Evolutionary conservation across 352 stramenopile genomes (phyloP), one percentile per base, ranked within the genome.

Genomic region (Stramenopiles sp.): DNA sequence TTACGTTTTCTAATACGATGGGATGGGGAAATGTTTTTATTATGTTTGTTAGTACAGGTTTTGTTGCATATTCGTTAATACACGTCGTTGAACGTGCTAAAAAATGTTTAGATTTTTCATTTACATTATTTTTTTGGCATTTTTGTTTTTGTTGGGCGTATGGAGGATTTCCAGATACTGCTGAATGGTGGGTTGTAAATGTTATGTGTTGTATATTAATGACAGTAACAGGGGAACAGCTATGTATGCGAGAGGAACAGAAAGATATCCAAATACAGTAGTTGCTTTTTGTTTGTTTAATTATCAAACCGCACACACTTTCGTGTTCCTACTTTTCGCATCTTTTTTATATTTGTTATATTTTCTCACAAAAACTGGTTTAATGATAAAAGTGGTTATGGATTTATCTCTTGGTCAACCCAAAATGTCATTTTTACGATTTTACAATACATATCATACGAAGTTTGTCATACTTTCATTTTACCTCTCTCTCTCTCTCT

Each of bases 61-160:
- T 69, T 69, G 53, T 69, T 69, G 20, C 53, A 69, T 69, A 23
- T 69, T 69, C 27, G 27, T 69, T 69, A 23, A 27, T 69, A 23
- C 53, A 20, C 20, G 27, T 69, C 20, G 27, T 69, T 23, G 53
- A 69, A 27, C 53, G 53, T 27, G 53, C 53, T 23, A 69, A 69
- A 69, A 69, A 69, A 69, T 69, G 53, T 69, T 27, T 69, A 27
- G 53, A 69, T 69, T 69, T 69, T 69, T 69, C 53, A 23, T 20
- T 69, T 69, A 69, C 53, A 69, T 23, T 69, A 69, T 69, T 69
- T 69, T 69, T 69, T 69, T 69, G 27, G 27, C 53, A 69, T 27
- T 23, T 23, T 69, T 20, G 27, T 69, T 69, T 69, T 23, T 69
- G 53, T 23, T 69, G 53, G 20, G 27, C 20, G 53, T 69, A 69